Conservation (phyloP, 2,329 filamentous ascomycete genomes). For the Aaosphaeria pasadenensis region DNA sequence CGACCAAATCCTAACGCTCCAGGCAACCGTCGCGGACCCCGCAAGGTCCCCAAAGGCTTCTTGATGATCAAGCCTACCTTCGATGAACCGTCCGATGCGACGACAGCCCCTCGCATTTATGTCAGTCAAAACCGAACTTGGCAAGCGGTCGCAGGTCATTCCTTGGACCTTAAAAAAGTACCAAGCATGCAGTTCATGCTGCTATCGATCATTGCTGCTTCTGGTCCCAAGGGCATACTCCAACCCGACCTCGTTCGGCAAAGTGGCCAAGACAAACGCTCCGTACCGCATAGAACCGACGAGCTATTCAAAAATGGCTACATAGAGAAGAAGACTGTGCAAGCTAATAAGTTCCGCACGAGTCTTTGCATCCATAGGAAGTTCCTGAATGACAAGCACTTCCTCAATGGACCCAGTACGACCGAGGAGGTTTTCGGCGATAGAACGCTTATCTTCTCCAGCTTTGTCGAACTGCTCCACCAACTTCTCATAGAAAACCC, state of each 20-base stretch:
- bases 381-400: conserved; percentile 40
- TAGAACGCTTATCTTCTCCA: conserved; percentile 47
- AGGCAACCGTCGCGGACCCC: conserved; percentile 5
- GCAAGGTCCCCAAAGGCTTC: conserved; percentile 8
- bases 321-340: conserved; percentile 52
- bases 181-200: conserved; percentile 54
- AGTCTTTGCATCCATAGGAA: conserved; percentile 55
- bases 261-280: conserved; percentile 64
- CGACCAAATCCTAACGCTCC: neutral
- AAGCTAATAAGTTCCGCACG: conserved; percentile 47
- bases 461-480: conserved; percentile 49
- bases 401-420: conserved; percentile 19
- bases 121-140: conserved; percentile 57
- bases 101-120: conserved; percentile 28
- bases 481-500: conserved; percentile 47
- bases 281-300: conserved; percentile 60
- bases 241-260: conserved; percentile 55
- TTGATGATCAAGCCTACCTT: conserved; percentile 16
- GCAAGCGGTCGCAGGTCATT: conserved; percentile 60
- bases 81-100: conserved; percentile 18
- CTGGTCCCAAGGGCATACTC: conserved; percentile 53
- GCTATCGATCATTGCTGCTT: conserved; percentile 57
- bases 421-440: conserved; percentile 33
- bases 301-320: conserved; percentile 57
- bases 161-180: conserved; percentile 53